These are phyloP conservation scores for Mucor plumbeus DNA, from an alignment of 371 early-diverging fungal genomes.

Conservation along the genomic window DNA sequence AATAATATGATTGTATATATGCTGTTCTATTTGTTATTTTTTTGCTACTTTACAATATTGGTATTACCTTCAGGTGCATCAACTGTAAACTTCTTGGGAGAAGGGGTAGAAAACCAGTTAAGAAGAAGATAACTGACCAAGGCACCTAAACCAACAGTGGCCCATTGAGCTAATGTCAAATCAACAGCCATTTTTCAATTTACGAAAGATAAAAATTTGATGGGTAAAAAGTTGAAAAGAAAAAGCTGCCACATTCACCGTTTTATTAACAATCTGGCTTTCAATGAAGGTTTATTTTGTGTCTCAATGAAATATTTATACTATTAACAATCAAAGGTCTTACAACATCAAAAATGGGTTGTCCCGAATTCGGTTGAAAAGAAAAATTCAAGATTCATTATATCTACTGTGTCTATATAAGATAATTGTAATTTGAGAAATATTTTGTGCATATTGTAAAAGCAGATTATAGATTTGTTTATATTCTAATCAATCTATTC, in stretches of 20 bases:
- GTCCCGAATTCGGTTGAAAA: too few species aligned
- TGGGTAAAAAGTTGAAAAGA: not conserved
- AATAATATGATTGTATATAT: too few species aligned
- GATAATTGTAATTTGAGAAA: too few species aligned
- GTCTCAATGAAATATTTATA: not conserved
- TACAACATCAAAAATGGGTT: too few species aligned
- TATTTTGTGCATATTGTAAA: too few species aligned
- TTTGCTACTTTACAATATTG: conserved; percentile 18
- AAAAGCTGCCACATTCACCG: conserved; percentile 8
- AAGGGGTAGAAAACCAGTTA: conserved; percentile 37
- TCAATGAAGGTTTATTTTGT: not conserved
- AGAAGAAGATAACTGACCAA: conserved; percentile 38
- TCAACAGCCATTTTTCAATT: conserved; percentile 9
- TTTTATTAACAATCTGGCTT: not conserved
- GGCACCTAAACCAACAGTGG: conserved; percentile 37
- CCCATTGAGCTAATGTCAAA: conserved; percentile 22
- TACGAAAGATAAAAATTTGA: not conserved
- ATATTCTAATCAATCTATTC: too few species aligned
- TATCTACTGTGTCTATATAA: too few species aligned
- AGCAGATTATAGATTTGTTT: too few species aligned
- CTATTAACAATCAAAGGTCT: too few species aligned
- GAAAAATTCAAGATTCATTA: too few species aligned
- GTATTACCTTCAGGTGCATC: conserved; percentile 42
- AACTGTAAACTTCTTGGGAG: conserved; percentile 44
- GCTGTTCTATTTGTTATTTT: not conserved